Percentiles rank a stretch among this genome's conserved stretches.
phyloP scores from a whole-genome alignment of 176 grass and related monocot species.

The Juncus inflexus region DNA sequence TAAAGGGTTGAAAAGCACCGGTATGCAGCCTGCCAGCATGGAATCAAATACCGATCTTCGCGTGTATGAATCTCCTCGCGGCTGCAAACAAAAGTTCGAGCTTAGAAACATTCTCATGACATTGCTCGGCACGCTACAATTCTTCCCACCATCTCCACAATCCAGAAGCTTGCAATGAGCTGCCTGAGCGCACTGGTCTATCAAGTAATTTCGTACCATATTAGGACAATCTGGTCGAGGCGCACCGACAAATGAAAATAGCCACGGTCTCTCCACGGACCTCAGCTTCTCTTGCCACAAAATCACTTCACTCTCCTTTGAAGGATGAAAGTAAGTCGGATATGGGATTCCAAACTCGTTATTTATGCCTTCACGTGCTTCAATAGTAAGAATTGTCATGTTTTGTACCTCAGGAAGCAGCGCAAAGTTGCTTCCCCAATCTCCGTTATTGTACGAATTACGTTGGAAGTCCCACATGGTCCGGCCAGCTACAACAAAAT shows the following conservation, averaged over 20 bases:
- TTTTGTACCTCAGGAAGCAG: slow-evolving; percentile 9
- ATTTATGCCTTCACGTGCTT: neutral
- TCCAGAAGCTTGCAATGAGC: neutral
- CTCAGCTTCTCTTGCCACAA: slow-evolving; percentile 20
- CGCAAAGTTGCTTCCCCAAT: slow-evolving; percentile 16
- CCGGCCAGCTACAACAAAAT: slow-evolving; percentile 13
- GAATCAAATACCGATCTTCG: slow-evolving; percentile 23
- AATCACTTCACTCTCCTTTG: neutral
- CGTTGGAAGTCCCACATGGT: slow-evolving; percentile 15
- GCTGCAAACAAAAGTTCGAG: slow-evolving; percentile 22
- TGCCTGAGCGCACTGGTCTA: neutral
- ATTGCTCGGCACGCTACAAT: neutral
- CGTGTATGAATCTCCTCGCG: slow-evolving; percentile 1
- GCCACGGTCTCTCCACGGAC: neutral
- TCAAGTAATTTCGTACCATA: neutral
- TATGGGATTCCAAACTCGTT: slow-evolving; percentile 17
- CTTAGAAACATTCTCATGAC: neutral
- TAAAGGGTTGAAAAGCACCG: slow-evolving; percentile 20
- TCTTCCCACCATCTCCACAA: neutral
- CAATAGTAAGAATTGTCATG: slow-evolving; percentile 8
- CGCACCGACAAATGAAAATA: slow-evolving; percentile 16
- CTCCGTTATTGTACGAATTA: neutral
- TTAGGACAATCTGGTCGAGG: neutral
- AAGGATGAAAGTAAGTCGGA: slow-evolving; percentile 22
- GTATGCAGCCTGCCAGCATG: slow-evolving; percentile 23